Conservation (phyloP, 768 basidiomycete species). For the Hygrocybe coccinea region DNA sequence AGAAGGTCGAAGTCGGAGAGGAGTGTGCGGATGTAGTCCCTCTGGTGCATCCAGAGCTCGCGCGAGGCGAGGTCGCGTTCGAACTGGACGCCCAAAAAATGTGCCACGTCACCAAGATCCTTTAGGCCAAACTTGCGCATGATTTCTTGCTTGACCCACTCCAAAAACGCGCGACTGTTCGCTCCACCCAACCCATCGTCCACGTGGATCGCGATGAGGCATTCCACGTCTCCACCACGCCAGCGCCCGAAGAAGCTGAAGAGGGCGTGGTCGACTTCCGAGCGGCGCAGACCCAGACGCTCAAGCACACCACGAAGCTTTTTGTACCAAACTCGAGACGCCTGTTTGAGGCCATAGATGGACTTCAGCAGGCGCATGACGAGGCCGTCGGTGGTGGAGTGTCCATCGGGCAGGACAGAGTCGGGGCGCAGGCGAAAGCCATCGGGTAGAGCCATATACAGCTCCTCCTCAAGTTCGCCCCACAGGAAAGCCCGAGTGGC, state of each 20-base stretch:
- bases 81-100: conserved; percentile 27
- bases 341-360: conserved; percentile 36
- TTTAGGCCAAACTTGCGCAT: conserved; percentile 20
- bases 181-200: conserved; percentile 22
- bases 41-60: background rate
- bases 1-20: background rate
- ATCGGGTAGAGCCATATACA: conserved; percentile 12
- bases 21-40: conserved; percentile 7
- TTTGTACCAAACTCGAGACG: conserved; percentile 23
- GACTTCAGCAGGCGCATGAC: conserved; percentile 19
- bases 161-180: conserved; percentile 15
- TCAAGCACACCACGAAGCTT: conserved; percentile 13
- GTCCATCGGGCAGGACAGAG: background rate
- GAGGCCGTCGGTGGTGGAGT: background rate
- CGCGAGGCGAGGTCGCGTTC: conserved; percentile 8
- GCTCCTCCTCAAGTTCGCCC: conserved; percentile 15
- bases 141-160: conserved; percentile 20
- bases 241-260: conserved; percentile 12
- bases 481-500: conserved; percentile 14
- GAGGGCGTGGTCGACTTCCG: conserved; percentile 26
- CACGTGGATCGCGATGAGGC: conserved; percentile 25
- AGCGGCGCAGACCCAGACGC: conserved; percentile 13
- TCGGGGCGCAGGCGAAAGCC: conserved; percentile 2
- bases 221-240: background rate
- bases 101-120: conserved; percentile 24